Base-by-base conservation (phyloP, 345 rosid genomes). In the Linum lewisii region DNA sequence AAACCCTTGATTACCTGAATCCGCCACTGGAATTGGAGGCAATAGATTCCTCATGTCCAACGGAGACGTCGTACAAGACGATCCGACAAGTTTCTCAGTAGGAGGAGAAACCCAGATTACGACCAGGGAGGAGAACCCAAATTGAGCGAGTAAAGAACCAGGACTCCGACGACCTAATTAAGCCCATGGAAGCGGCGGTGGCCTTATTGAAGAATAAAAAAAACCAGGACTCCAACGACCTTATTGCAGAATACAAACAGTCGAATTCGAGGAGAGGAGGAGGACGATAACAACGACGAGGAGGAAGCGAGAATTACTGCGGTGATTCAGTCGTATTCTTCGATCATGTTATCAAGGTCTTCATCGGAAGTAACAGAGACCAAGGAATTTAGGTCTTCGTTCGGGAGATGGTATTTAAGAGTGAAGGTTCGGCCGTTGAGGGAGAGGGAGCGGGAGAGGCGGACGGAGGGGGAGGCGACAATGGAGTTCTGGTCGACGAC, bases 141-240 rank as follows among this genome's bases (percentile, higher is more conserved):
- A 63, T 87, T 91, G 59, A 87, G 80, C 13, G 89, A 91, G 62
- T 90, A 1, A 87, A 82, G 58, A 90, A 85, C 97, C 94, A 90
- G 0, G 86, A 79, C 51, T 90, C 89, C 0, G 86, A 85, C 72
- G n/a, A n/a, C n/a, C n/a, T n/a, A n/a, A 85, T 87, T 18, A 87
- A 73, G 13, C 89, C 95, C 89, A 90, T 83, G 0, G 94, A 79
- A 18, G 88, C 79, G 20, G 80, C 74, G 23, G 91, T 87, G 61
- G 85, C 89, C 68, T 75, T 84, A 68, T 57, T 73, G 44, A 82
- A 66, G 80, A 87, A 90, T 38, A 87, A 66, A 52, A 85, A 90
- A n/a, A n/a, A n/a, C n/a, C n/a, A n/a, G n/a, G n/a, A n/a, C n/a
- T n/a, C n/a, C n/a, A n/a, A n/a, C n/a, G n/a, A n/a, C n/a, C n/a